Base-by-base conservation (phyloP, 2,329 filamentous ascomycete species). In the Elsinoe fawcettii region DNA sequence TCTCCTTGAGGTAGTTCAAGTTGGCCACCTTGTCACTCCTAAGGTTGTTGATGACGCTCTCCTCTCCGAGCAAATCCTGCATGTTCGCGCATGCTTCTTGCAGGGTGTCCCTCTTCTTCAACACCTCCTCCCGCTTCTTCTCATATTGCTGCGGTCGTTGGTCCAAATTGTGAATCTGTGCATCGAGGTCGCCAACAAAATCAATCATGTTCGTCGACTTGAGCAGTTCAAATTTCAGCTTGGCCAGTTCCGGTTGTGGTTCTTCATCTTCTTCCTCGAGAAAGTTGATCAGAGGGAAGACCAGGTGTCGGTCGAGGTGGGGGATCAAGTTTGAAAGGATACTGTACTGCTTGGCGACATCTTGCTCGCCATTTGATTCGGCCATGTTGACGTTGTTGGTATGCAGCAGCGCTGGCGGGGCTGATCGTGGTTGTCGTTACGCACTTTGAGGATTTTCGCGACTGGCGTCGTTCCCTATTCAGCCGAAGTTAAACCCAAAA, bases 191-290 rank as follows among this genome's bases (percentile, higher is more conserved):
- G 69, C 91, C 91, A 56, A 97, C 89, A 72, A 95, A 99, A 75
- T 99, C 93, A 68, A 87, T 93, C 93, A 99, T 99, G 80, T 97
- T 96, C 69, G 93, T 97, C 73, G 90, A 86, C 78, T 95, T 92
- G 65, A 99, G 84, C 59, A 99, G 84, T 75, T 92, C 86, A 73
- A 92, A 96, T 75, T 96, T 96, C 66, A 90, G 85, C 70, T 87
- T 83, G 62, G 86, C 86, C 66, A 95, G 85, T 67, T 79, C 79
- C 57, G 81, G 75, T 73, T 80, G 67, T 80, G 90, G 87, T 71
- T 90, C 85, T 64, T 95, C 86, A 70, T 86, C 84, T 67, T 85
- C 85, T 70, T 86, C 85, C 68, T 85, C 85, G 68, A 87, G 81
- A 75, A 96, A 96, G 77, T 96, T 91, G 71, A 99, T 86, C 63